phyloP scores from a whole-genome alignment of 345 rosid genomes.

The Corymbia maculata region DNA sequence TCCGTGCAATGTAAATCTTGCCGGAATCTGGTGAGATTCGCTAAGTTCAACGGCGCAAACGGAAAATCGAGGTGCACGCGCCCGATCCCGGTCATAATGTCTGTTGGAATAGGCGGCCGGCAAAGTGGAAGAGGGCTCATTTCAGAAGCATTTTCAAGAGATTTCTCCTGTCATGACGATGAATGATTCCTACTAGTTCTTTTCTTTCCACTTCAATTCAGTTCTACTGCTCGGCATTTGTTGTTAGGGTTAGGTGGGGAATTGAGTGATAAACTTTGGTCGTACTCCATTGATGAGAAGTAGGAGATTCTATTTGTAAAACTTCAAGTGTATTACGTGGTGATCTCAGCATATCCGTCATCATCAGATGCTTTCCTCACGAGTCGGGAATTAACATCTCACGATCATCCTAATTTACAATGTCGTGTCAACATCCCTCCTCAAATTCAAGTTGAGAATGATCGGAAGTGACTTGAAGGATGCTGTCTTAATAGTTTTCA shows the following conservation, averaged over 20 bases:
- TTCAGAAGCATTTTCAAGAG: neutral
- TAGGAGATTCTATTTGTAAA: neutral
- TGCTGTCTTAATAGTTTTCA: neutral
- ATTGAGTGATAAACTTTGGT: neutral
- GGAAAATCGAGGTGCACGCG: neutral
- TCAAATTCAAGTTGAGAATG: neutral
- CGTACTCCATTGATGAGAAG: neutral
- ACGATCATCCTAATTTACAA: neutral
- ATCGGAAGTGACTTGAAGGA: neutral
- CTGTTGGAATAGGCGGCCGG: neutral
- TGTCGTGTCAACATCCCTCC: neutral
- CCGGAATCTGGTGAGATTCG: neutral
- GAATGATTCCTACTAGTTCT: neutral
- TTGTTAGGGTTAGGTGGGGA: neutral
- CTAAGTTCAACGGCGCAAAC: neutral
- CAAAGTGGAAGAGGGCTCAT: neutral
- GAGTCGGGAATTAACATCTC: neutral
- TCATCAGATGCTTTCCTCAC: neutral
- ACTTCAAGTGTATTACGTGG: neutral
- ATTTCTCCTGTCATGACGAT: neutral
- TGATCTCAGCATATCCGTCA: neutral
- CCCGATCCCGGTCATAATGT: neutral
- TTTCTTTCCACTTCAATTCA: neutral
- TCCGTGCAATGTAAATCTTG: neutral
- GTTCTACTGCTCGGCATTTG: neutral